These are phyloP conservation scores for Powellomyces hirtus DNA, from an alignment of 192 early-diverging fungal species.

Conservation along the genomic window DNA sequence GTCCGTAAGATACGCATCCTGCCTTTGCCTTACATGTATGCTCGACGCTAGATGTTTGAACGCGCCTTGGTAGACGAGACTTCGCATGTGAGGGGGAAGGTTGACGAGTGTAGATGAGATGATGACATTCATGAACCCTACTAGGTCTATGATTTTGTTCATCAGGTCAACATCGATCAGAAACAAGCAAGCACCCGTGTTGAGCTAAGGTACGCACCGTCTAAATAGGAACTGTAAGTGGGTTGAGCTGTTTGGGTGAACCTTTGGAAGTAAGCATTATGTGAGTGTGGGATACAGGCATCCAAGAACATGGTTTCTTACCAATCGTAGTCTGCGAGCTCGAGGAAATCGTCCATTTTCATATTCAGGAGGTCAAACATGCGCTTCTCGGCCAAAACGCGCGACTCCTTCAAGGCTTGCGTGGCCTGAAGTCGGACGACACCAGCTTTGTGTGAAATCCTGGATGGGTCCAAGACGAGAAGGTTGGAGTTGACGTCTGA, in stretches of 20 bases:
- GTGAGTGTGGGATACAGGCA: no score
- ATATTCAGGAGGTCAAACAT: slow-evolving; percentile 76
- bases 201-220: no score
- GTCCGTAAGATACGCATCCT: neutral
- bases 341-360: slow-evolving; percentile 79
- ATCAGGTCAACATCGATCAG: no score
- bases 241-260: neutral
- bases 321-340: slow-evolving; percentile 85
- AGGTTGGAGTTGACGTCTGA: slow-evolving; percentile 2
- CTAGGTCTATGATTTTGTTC: slow-evolving; percentile 63
- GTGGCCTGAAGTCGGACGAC: slow-evolving; percentile 63
- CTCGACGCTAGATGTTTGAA: slow-evolving; percentile 65
- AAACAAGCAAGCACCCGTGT: neutral
- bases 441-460: slow-evolving; percentile 57
- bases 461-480: no score
- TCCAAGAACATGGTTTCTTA: no score
- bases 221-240: slow-evolving; percentile 66
- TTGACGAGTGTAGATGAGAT: slow-evolving; percentile 68
- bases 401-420: slow-evolving; percentile 66
- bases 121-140: slow-evolving; percentile 64
- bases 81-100: slow-evolving; percentile 63
- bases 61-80: slow-evolving; percentile 69
- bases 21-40: slow-evolving; percentile 57
- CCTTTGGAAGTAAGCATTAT: no score
- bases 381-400: slow-evolving; percentile 71